phyloP scores from a whole-genome alignment of 345 rosid genomes.

The Murraya koenigii region DNA sequence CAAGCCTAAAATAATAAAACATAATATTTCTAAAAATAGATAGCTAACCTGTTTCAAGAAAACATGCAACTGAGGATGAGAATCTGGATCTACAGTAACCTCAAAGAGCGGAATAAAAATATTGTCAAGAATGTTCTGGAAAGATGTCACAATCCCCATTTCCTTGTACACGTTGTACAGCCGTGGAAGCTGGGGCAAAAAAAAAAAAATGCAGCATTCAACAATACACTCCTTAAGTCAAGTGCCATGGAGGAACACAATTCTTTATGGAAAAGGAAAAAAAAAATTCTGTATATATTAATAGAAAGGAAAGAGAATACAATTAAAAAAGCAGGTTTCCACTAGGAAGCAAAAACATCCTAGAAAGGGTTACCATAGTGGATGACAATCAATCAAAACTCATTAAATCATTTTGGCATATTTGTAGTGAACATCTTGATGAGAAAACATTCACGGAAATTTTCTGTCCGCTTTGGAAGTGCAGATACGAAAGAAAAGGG shows the following conservation, averaged over 20 bases:
- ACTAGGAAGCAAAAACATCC: neutral
- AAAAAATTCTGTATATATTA: neutral
- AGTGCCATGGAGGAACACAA: neutral
- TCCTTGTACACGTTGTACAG: slow-evolving; percentile 96
- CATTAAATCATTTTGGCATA: neutral
- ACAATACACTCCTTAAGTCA: neutral
- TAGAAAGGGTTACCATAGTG: neutral
- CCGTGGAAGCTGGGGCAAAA: slow-evolving; percentile 71
- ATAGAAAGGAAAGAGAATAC: neutral
- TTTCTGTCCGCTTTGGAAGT: too few relatives aligned
- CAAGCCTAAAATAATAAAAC: neutral
- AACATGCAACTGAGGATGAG: slow-evolving; percentile 98
- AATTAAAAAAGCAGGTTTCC: neutral
- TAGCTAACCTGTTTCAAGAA: slow-evolving; percentile 84
- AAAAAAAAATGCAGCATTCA: slow-evolving; percentile 3
- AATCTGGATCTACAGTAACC: slow-evolving; percentile 96
- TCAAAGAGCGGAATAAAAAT: slow-evolving; percentile 96
- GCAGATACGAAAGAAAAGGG: too few relatives aligned
- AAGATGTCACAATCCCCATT: slow-evolving; percentile 98
- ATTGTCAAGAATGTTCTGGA: slow-evolving; percentile 98
- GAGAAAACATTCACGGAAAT: neutral
- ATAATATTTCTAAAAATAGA: neutral
- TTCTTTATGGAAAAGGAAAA: neutral
- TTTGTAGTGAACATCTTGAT: neutral
- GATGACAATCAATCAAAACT: neutral